These are phyloP conservation scores for Aspergillus transmontanensis DNA, from an alignment of 2,329 filamentous ascomycete species.

Conservation along the genomic window DNA sequence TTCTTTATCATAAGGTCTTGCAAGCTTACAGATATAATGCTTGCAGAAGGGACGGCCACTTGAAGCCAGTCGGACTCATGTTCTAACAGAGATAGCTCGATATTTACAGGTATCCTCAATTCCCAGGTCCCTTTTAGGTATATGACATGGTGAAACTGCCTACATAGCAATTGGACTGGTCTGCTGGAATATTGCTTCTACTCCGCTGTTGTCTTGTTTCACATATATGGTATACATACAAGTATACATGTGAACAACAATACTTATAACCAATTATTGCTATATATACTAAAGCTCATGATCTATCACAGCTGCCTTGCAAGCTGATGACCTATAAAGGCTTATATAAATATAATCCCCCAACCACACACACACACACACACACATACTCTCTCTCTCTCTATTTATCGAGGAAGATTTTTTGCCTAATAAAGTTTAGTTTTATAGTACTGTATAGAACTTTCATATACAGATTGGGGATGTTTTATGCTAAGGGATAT, in stretches of 20 bases:
- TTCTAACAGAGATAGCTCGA: not conserved
- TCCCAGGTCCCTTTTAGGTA: not conserved
- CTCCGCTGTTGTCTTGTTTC: not conserved
- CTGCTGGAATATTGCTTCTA: not conserved
- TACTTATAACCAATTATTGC: not conserved
- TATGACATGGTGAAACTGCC: not conserved
- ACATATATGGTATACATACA: not conserved
- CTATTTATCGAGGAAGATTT: no score
- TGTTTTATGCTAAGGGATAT: no score
- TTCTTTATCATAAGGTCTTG: not conserved
- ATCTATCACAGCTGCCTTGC: not conserved
- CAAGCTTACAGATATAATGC: no score
- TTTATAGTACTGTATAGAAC: not conserved
- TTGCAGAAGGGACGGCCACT: no score
- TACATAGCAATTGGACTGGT: not conserved
- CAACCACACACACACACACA: no score
- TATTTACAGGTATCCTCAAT: not conserved
- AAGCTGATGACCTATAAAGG: not conserved
- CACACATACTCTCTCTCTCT: no score
- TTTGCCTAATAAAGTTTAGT: not conserved
- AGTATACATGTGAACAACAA: not conserved
- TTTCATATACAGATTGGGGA: not conserved
- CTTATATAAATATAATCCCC: not conserved
- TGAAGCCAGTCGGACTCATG: not conserved
- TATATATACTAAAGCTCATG: not conserved